Conservation (phyloP, 331 rosid species). For the Malus hybrid region DNA sequence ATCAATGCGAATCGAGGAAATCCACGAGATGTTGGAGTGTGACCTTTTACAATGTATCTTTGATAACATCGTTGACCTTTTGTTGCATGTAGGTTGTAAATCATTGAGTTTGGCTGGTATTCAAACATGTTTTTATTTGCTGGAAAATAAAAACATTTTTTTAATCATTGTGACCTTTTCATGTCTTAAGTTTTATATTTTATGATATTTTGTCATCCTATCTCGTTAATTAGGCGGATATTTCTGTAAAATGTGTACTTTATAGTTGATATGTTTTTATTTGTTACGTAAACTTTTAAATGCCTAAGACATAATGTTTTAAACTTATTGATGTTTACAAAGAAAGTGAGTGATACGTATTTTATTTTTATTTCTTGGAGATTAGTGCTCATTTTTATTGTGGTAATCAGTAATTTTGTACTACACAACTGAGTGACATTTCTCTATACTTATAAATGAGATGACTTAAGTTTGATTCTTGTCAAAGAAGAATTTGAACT, state of each 20-base stretch:
- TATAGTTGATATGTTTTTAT: background rate
- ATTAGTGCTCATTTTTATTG: background rate
- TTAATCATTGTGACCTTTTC: background rate
- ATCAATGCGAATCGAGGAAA: background rate
- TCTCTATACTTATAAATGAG: too few relatives aligned
- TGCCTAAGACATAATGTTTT: background rate
- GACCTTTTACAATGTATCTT: background rate
- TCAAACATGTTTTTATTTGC: background rate
- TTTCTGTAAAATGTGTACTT: background rate
- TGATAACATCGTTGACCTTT: background rate
- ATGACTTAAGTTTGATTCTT: too few relatives aligned
- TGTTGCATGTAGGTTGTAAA: background rate
- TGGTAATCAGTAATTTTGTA: too few relatives aligned
- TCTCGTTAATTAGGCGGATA: background rate
- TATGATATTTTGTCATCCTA: background rate
- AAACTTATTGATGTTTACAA: background rate
- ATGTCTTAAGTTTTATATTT: background rate
- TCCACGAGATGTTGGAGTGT: background rate
- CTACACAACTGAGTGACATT: too few relatives aligned
- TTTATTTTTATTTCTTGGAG: background rate
- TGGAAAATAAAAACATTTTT: background rate
- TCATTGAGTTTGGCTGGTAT: background rate
- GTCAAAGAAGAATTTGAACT: rapidly evolving
- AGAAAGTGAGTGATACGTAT: background rate
- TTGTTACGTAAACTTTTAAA: background rate